Evolutionary conservation across 192 early-diverging fungal genomes (phyloP).

Genomic region (Entomortierella parvispora): DNA sequence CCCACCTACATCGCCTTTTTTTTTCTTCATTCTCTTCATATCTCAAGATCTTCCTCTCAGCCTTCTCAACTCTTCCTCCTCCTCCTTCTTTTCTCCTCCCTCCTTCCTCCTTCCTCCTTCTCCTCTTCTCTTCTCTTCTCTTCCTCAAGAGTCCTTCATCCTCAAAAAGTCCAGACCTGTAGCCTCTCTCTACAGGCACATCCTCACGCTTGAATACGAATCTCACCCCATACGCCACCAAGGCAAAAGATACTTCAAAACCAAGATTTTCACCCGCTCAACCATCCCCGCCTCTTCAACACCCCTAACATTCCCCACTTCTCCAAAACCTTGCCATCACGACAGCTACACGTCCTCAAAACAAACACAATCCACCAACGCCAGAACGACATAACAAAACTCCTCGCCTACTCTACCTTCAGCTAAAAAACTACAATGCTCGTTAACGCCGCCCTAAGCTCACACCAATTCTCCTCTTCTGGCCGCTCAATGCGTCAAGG

Average conservation of each 20-base stretch:
- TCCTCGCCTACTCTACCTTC: neutral
- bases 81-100: slow-evolving; percentile 2
- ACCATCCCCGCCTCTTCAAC: neutral
- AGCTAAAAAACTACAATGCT: slow-evolving; percentile 16
- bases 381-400: neutral
- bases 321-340: neutral
- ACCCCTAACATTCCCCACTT: neutral
- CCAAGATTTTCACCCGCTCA: no score
- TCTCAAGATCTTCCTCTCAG: slow-evolving; percentile 14
- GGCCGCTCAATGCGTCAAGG: slow-evolving; percentile 33
- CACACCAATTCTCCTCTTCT: slow-evolving; percentile 18
- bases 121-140: neutral
- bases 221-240: slow-evolving; percentile 42
- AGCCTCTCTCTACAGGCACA: slow-evolving; percentile 18
- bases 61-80: neutral
- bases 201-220: neutral
- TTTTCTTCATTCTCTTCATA: slow-evolving; percentile 1
- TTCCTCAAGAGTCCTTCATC: neutral
- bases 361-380: neutral
- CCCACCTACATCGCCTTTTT: slow-evolving; percentile 1
- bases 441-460: slow-evolving; percentile 31
- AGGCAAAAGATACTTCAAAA: no score
- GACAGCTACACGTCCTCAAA: neutral
- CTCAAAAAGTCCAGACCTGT: neutral
- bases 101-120: slow-evolving; percentile 7